phyloP scores from a whole-genome alignment of 2,329 filamentous ascomycete genomes.

The Colletotrichum plurivorum region DNA sequence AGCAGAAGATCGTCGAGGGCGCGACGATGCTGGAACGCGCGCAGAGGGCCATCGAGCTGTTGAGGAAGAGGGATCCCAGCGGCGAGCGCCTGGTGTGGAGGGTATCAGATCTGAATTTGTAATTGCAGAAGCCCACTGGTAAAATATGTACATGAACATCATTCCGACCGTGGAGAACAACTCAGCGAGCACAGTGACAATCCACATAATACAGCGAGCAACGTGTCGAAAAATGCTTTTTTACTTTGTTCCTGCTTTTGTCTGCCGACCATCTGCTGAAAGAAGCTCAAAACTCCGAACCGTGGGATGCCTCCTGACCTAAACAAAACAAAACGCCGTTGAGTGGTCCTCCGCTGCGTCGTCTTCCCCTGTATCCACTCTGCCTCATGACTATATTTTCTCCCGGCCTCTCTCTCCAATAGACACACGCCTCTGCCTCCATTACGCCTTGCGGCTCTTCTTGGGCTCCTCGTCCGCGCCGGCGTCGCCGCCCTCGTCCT shows the following conservation, averaged over 20 bases:
- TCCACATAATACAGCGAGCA: too few species aligned
- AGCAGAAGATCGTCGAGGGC: conserved; percentile 58
- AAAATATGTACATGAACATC: background rate
- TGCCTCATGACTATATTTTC: too few species aligned
- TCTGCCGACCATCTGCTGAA: conserved; percentile 41
- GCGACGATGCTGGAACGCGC: conserved; percentile 54
- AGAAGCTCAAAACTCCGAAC: conserved; percentile 41
- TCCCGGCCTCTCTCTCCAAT: too few species aligned
- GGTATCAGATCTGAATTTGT: conserved; percentile 40
- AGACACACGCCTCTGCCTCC: background rate
- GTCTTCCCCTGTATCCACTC: conserved; percentile 5
- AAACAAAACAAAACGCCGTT: conserved; percentile 36
- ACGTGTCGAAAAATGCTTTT: conserved; percentile 29
- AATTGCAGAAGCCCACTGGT: background rate
- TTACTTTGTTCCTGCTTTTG: conserved; percentile 41
- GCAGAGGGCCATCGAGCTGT: conserved; percentile 52
- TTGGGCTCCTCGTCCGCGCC: conserved; percentile 53
- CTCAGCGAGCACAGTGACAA: too few species aligned
- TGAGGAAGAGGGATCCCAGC: conserved; percentile 55
- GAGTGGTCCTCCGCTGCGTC: conserved; percentile 34
- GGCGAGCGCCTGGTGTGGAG: conserved; percentile 58
- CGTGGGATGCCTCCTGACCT: conserved; percentile 39
- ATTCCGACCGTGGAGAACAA: too few species aligned
- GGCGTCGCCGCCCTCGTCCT: conserved; percentile 63
- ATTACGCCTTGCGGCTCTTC: conserved; percentile 39